phyloP scores from a whole-genome alignment of 2,329 filamentous ascomycete genomes.

The Penicillium oxalicum region DNA sequence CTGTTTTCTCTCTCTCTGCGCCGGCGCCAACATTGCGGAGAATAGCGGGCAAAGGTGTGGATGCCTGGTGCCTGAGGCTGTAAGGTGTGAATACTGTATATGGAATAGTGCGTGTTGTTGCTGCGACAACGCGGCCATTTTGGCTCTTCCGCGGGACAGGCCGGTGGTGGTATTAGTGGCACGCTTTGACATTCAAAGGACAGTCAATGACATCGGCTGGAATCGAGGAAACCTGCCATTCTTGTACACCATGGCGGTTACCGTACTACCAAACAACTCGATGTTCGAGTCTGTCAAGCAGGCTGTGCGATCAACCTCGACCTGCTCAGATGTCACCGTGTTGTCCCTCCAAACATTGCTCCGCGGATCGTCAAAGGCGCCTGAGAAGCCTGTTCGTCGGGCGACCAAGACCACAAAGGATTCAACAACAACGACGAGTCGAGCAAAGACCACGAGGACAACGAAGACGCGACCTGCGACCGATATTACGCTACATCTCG shows the following conservation, averaged over 20 bases:
- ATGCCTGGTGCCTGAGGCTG: conserved; percentile 9
- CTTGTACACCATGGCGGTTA: conserved; percentile 26
- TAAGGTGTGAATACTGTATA: conserved; percentile 10
- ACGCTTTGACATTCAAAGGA: conserved; percentile 13
- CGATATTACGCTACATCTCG: conserved; percentile 21
- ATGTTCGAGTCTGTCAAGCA: conserved; percentile 46
- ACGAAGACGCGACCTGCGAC: conserved; percentile 23
- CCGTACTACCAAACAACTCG: conserved; percentile 27
- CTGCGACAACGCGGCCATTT: conserved; percentile 26
- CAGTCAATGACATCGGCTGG: conserved; percentile 13
- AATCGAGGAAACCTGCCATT: conserved; percentile 9
- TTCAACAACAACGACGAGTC: conserved; percentile 14
- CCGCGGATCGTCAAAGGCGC: conserved; percentile 21
- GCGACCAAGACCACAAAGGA: conserved; percentile 22
- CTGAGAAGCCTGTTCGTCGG: conserved; percentile 21
- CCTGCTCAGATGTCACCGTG: conserved; percentile 46
- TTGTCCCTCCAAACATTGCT: conserved; percentile 37
- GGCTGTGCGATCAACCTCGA: conserved; percentile 49
- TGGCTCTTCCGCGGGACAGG: conserved; percentile 8
- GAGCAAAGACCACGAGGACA: conserved; percentile 21
- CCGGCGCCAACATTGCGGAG: neutral
- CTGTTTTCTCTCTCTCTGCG: neutral
- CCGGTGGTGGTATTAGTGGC: conserved; percentile 17
- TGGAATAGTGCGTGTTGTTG: conserved; percentile 24
- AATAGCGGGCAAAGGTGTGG: conserved; percentile 5